Percentiles rank a stretch among this genome's conserved stretches.
Evolutionary conservation across 108 stramenopile species (phyloP).

Genomic region (Poteriospumella lacustris): DNA sequence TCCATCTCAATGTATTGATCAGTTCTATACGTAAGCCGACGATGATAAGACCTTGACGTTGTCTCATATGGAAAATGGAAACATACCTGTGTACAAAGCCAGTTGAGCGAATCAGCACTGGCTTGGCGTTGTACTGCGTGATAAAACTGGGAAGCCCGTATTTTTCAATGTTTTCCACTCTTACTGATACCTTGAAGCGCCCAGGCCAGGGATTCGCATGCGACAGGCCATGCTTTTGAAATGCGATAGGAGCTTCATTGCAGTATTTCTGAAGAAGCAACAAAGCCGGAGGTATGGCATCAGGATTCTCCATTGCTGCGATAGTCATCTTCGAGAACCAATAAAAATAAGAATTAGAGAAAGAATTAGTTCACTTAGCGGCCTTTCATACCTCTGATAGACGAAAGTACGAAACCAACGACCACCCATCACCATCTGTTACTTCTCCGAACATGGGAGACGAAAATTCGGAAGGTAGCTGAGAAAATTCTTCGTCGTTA

Average conservation of each 20-base stretch:
- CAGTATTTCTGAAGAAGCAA: too few species aligned
- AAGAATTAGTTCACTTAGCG: too few species aligned
- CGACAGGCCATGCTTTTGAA: too few species aligned
- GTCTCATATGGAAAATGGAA: background rate
- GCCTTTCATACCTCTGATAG: background rate
- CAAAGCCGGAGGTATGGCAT: too few species aligned
- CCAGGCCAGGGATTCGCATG: background rate
- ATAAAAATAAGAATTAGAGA: too few species aligned
- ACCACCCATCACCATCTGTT: conserved; percentile 10
- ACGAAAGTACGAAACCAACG: background rate
- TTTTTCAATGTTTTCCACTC: background rate
- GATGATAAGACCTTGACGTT: too few species aligned
- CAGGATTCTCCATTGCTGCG: too few species aligned
- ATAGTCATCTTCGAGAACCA: too few species aligned
- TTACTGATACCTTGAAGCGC: background rate
- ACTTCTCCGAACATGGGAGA: background rate
- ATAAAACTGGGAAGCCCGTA: conserved; percentile 4
- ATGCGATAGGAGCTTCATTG: too few species aligned
- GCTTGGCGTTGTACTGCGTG: conserved; percentile 1
- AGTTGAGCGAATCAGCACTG: conserved; percentile 1
- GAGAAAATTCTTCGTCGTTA: too few species aligned
- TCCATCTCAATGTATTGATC: conserved; percentile 12
- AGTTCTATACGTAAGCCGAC: background rate
- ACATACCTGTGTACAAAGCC: background rate
- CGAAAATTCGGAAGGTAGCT: conserved; percentile 3